Base-by-base conservation (phyloP, 768 basidiomycete genomes). In the Lentinula guzmanii region DNA sequence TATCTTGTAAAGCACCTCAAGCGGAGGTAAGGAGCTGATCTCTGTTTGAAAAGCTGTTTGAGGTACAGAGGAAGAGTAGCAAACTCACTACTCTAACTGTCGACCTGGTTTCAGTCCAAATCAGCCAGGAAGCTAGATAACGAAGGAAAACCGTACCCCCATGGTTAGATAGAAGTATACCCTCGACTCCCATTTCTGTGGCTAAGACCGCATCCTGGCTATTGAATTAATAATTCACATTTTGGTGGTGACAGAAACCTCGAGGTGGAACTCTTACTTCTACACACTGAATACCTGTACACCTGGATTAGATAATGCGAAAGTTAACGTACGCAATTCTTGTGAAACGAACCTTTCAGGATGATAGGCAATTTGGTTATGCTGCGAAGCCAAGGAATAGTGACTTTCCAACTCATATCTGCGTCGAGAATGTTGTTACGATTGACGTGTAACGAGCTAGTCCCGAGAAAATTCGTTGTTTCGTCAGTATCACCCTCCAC, bases 91-190 rank as follows among this genome's bases (percentile, higher is more conserved):
- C 58, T 94, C 91, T 57, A 95, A 74, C 71, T 95, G 91, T 31
- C 93, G 82, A 45, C 89, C 89, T 87, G 63, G 2, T 7, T 33
- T 37, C 24, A 16, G 5, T 41, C 37, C 21, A 13, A 53, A 45
- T 35, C 58, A 18, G 55, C 34, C 41, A 61, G 37, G 59, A 28
- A 53, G 13, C 45, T 9, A 28, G 34, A 55, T 16, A 37, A 34
- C 15, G 42, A 51, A 7, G 28, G 48, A 15, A 45, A 48, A 15
- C 74, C 76, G 65, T 67, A 82, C 92, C 95, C 60, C 95, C 95
- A 66, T 98, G 95, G 65, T 98, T 98, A 0, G 90, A 92, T 8
- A 98, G 74, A 60, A 95, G 78, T 63, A 98, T 93, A 4, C 90
- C 95, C 61, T 95, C 87, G 16, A 91, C 87, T 11, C 93, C 92